These are phyloP conservation scores for Penicillium thymicola DNA, from an alignment of 2,329 filamentous ascomycete species.

Conservation along the genomic window DNA sequence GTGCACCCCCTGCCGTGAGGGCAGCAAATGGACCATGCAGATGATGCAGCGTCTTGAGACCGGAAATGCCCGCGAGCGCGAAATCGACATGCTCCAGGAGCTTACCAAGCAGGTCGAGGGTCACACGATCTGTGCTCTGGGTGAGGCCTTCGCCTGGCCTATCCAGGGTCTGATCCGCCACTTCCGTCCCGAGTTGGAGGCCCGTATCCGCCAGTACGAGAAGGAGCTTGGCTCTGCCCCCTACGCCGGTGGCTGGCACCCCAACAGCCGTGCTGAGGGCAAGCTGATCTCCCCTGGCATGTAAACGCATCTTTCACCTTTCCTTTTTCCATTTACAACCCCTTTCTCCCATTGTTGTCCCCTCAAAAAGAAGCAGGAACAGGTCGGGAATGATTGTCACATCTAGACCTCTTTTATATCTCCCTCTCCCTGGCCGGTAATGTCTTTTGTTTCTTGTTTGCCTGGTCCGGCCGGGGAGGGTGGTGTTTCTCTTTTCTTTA, in stretches of 20 bases:
- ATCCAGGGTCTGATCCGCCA: conserved; percentile 97
- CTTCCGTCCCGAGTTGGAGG: conserved; percentile 94
- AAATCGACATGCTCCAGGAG: conserved; percentile 99
- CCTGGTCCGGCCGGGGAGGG: conserved; percentile 10
- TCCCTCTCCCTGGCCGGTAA: conserved; percentile 16
- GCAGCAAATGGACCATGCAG: conserved; percentile 98
- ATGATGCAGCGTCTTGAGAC: conserved; percentile 97
- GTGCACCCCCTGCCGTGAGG: conserved; percentile 98
- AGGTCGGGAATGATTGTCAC: conserved; percentile 12
- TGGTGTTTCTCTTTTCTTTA: conserved; percentile 24
- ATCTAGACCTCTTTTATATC: conserved; percentile 20
- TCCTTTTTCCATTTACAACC: conserved; percentile 2
- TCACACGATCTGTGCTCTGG: conserved; percentile 96
- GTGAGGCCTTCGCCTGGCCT: conserved; percentile 97
- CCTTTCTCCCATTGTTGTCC: conserved; percentile 9
- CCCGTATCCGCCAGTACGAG: conserved; percentile 78
- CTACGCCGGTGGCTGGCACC: conserved; percentile 83
- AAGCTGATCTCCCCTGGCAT: conserved; percentile 85
- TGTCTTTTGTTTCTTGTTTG: conserved; percentile 7
- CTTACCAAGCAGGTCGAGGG: conserved; percentile 99
- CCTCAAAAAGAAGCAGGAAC: conserved; percentile 21
- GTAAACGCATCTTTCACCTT: conserved; percentile 53
- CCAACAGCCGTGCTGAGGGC: conserved; percentile 70
- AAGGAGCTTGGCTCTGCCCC: conserved; percentile 68
- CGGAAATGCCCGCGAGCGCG: conserved; percentile 79